phyloP scores from a whole-genome alignment of 495 filamentous ascomycete species.

The Aspergillus steynii region DNA sequence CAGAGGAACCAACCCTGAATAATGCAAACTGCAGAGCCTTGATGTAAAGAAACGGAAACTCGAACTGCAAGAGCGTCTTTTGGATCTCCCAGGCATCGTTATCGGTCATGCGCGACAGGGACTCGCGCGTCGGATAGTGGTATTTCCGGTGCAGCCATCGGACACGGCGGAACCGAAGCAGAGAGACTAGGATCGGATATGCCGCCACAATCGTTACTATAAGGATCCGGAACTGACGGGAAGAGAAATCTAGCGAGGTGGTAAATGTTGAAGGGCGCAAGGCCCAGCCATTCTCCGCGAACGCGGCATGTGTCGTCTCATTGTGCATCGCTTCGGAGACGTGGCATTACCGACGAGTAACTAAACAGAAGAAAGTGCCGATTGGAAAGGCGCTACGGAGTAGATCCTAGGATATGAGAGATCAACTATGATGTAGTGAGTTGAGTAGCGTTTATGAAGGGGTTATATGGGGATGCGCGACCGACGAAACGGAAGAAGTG shows the following conservation, averaged over 20 bases:
- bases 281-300: not conserved
- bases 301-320: not conserved
- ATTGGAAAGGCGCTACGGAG: not conserved
- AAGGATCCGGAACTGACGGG: slow-evolving; percentile 28
- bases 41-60: slow-evolving; percentile 59
- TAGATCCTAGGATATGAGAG: not conserved
- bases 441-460: too few species aligned
- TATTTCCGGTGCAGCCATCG: slow-evolving; percentile 46
- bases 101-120: slow-evolving; percentile 62
- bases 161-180: slow-evolving; percentile 52
- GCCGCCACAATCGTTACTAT: slow-evolving; percentile 23
- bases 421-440: too few species aligned
- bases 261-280: not conserved
- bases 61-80: slow-evolving; percentile 43
- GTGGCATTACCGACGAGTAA: not conserved
- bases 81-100: slow-evolving; percentile 61
- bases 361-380: not conserved
- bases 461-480: not conserved
- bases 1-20: slow-evolving; percentile 48
- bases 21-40: slow-evolving; percentile 64
- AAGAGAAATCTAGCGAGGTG: slow-evolving; percentile 2
- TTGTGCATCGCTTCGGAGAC: not conserved
- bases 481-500: not conserved
- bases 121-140: slow-evolving; percentile 53
- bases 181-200: slow-evolving; percentile 32